Conservation (phyloP, 805 yeast species). For the Nakazawaea peltata region DNA sequence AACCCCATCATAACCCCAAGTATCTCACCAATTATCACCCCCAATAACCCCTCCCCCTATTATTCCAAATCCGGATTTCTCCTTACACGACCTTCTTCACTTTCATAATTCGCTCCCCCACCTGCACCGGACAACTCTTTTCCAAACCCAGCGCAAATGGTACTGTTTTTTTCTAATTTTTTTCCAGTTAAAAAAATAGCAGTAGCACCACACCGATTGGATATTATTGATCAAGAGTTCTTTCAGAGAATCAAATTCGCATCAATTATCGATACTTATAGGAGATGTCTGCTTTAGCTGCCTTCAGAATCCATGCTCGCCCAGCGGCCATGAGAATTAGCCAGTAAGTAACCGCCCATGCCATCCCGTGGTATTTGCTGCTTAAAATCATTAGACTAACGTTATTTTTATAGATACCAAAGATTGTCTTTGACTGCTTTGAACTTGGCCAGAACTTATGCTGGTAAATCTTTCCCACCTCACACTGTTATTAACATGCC, state of each 20-base stretch:
- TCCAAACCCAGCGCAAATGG: conserved; percentile 6
- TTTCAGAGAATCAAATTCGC: neutral
- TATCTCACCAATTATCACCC: no score
- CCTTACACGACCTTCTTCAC: neutral
- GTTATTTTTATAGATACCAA: conserved; percentile 8
- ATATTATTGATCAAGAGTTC: no score
- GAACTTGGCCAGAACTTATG: conserved; percentile 16
- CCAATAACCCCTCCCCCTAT: neutral
- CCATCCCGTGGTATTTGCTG: no score
- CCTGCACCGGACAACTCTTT: conserved; percentile 13
- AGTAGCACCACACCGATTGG: neutral
- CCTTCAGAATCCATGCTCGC: conserved; percentile 22
- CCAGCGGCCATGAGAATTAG: conserved; percentile 13
- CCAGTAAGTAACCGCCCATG: conserved; percentile 7
- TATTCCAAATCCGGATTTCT: no score
- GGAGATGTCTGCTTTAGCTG: conserved; percentile 24
- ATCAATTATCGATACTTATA: neutral
- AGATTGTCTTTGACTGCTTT: conserved; percentile 12
- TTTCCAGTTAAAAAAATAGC: neutral
- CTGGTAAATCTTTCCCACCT: conserved; percentile 21
- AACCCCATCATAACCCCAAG: no score
- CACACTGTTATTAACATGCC: conserved; percentile 96
- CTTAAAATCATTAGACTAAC: conserved; percentile 8
- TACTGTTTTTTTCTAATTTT: no score
- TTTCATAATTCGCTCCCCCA: neutral